Evolutionary conservation across 495 filamentous ascomycete genomes (phyloP).

Genomic region (Xylaria venustula): DNA sequence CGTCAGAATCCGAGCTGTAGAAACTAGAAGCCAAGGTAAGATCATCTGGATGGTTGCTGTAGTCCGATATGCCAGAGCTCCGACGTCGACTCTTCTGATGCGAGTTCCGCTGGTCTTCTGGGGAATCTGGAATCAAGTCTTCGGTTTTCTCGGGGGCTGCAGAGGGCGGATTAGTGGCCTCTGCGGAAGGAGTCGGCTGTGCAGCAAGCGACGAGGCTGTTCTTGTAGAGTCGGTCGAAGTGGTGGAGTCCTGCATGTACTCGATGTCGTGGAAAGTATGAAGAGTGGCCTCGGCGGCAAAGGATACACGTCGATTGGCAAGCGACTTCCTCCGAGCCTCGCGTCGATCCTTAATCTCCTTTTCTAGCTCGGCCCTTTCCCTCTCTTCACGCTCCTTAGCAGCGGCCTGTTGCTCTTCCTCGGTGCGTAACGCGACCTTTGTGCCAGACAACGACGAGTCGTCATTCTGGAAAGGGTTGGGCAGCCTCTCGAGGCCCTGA

Average conservation of each 20-base stretch:
- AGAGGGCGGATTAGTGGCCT: conserved; percentile 61
- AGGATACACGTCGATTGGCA: conserved; percentile 91
- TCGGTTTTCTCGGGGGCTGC: conserved; percentile 62
- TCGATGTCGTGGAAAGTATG: conserved; percentile 98
- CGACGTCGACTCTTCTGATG: conserved; percentile 65
- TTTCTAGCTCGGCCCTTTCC: conserved; percentile 63
- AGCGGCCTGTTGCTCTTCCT: conserved; percentile 77
- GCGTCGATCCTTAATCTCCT: conserved; percentile 67
- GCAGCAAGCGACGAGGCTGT: conserved; percentile 62
- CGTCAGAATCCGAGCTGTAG: conserved; percentile 66
- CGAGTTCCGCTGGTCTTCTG: conserved; percentile 65
- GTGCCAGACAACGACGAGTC: conserved; percentile 34
- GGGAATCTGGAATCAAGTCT: conserved; percentile 61
- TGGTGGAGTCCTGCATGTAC: conserved; percentile 81
- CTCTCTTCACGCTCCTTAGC: conserved; percentile 71
- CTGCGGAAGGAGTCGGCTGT: conserved; percentile 47
- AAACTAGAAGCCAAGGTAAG: conserved; percentile 73
- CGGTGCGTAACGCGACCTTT: conserved; percentile 58
- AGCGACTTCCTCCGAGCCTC: conserved; percentile 90
- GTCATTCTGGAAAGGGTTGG: conserved; percentile 52
- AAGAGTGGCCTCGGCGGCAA: conserved; percentile 93
- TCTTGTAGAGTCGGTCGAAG: conserved; percentile 74
- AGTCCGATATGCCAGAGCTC: conserved; percentile 63
- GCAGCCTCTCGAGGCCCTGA: conserved; percentile 41
- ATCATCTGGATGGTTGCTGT: conserved; percentile 59